Conservation (phyloP, 139 green algal genomes). For the Ettlia oleoabundans region DNA sequence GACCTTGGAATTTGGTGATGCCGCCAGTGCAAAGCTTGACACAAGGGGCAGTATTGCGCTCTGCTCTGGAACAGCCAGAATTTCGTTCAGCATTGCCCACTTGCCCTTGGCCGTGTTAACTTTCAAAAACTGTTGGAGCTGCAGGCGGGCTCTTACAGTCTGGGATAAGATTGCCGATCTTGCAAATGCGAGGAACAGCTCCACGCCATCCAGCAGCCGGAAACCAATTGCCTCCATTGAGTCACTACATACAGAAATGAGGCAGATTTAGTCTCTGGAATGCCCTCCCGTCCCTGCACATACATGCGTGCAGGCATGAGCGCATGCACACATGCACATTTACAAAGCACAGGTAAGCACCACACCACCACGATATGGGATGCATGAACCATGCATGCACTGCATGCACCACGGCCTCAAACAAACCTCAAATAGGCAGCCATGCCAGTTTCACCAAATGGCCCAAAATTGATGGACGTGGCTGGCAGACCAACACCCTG, state of each 20-base stretch:
- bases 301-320: not conserved
- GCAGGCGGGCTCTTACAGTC: slow-evolving; percentile 17
- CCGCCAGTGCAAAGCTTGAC: no score
- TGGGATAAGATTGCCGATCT: not conserved
- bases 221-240: slow-evolving; percentile 28
- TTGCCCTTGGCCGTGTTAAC: slow-evolving; percentile 40
- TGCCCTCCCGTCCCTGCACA: no score
- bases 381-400: no score
- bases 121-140: slow-evolving; percentile 8
- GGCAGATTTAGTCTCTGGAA: no score
- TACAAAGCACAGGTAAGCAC: no score
- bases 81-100: slow-evolving; percentile 39
- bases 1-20: no score
- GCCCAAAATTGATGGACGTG: slow-evolving; percentile 41
- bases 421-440: slow-evolving; percentile 7
- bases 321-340: slow-evolving; percentile 12
- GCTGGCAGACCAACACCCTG: slow-evolving; percentile 23
- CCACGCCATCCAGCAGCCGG: not conserved
- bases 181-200: not conserved
- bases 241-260: not conserved
- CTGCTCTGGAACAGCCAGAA: not conserved
- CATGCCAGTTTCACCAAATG: slow-evolving; percentile 48
- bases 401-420: no score
- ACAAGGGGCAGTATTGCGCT: no score
- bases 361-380: no score